Conservation (phyloP, 306 rosid genomes). For the Hylodesmum podocarpum region DNA sequence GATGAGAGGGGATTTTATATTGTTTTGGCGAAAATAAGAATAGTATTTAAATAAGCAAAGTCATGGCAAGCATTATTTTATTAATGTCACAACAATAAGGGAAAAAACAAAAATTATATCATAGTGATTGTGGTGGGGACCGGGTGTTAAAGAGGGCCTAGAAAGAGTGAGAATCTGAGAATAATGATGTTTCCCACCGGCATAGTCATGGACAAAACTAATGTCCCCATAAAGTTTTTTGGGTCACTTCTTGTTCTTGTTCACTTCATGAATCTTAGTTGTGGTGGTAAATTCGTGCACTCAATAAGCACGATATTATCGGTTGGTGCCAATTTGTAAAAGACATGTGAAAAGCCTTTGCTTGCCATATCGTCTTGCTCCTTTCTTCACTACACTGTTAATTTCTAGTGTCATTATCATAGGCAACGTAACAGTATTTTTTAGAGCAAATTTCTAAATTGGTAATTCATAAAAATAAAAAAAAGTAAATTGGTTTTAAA, state of each 20-base stretch:
- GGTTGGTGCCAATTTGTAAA: neutral
- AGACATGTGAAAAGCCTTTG: neutral
- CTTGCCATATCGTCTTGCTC: neutral
- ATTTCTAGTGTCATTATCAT: neutral
- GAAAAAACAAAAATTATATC: neutral
- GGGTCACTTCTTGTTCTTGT: conserved; percentile 14
- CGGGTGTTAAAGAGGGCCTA: neutral
- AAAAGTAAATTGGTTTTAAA: neutral
- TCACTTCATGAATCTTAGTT: conserved; percentile 3
- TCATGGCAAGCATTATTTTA: neutral
- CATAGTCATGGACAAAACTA: conserved; percentile 34
- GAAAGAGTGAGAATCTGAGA: conserved; percentile 32
- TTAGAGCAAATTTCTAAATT: neutral
- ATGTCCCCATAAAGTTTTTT: conserved; percentile 32
- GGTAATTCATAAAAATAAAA: neutral
- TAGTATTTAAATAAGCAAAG: neutral
- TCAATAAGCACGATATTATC: neutral
- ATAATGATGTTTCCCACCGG: conserved; percentile 49
- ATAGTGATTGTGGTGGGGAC: conserved; percentile 13
- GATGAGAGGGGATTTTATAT: neutral
- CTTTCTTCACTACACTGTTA: neutral
- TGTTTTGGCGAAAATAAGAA: neutral
- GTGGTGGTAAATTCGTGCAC: conserved; percentile 16
- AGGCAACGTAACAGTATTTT: neutral
- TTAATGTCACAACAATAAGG: neutral